Conservation (phyloP, 2,329 filamentous ascomycete genomes). For the Sclerotinia glacialis region DNA sequence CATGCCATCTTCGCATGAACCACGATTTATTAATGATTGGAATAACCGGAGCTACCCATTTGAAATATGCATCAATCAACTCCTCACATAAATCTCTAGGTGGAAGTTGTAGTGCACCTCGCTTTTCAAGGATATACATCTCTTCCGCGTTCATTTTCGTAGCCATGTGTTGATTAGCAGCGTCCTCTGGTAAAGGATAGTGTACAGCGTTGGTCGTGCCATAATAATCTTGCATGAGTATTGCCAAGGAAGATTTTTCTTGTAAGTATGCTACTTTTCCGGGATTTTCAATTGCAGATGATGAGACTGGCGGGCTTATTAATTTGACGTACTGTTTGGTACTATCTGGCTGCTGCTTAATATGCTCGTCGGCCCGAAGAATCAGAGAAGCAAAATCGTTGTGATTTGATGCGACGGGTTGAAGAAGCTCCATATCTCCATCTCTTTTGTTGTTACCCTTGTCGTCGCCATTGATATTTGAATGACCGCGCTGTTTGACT, state of each 20-base stretch:
- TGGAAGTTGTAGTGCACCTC: slow-evolving; percentile 87
- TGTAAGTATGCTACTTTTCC: slow-evolving; percentile 92
- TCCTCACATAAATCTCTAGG: slow-evolving; percentile 88
- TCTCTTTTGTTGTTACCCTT: slow-evolving; percentile 48
- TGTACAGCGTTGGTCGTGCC: slow-evolving; percentile 95
- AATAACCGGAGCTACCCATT: slow-evolving; percentile 92
- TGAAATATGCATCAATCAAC: slow-evolving; percentile 90
- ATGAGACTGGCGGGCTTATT: slow-evolving; percentile 95
- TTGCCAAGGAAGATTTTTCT: slow-evolving; percentile 90
- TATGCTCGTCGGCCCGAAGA: slow-evolving; percentile 70
- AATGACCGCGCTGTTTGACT: background rate
- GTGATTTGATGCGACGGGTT: slow-evolving; percentile 56
- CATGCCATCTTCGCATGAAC: slow-evolving; percentile 90
- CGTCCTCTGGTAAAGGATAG: slow-evolving; percentile 89
- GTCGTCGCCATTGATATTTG: slow-evolving; percentile 42
- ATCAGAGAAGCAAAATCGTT: slow-evolving; percentile 80
- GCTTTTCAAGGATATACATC: slow-evolving; percentile 89
- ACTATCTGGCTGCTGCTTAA: slow-evolving; percentile 65
- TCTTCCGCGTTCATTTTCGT: slow-evolving; percentile 93
- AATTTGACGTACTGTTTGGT: slow-evolving; percentile 78
- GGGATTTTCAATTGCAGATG: slow-evolving; percentile 93
- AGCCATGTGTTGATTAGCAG: slow-evolving; percentile 77
- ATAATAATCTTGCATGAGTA: slow-evolving; percentile 92
- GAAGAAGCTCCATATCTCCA: slow-evolving; percentile 39
- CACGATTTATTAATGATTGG: slow-evolving; percentile 89